These are phyloP conservation scores for Gossypium herbaceum DNA, from an alignment of 345 rosid genomes.

Conservation along the genomic window DNA sequence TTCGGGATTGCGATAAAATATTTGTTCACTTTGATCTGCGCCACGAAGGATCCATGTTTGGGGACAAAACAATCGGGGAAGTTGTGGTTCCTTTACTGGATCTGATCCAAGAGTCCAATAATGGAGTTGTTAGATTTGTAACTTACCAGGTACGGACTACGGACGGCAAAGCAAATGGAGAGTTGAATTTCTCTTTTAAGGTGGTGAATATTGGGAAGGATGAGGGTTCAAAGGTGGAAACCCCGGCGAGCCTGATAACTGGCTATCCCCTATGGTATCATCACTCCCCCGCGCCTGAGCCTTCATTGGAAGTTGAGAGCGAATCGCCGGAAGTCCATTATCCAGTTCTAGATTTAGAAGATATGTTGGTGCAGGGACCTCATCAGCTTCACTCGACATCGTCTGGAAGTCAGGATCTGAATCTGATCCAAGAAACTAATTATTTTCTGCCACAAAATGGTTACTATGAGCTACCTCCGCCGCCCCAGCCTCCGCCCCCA, in stretches of 20 bases:
- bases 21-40: slow-evolving; percentile 37
- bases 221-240: neutral
- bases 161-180: slow-evolving; percentile 24
- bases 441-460: neutral
- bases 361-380: neutral
- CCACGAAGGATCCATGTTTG: slow-evolving; percentile 48
- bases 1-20: slow-evolving; percentile 23
- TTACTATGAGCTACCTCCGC: neutral
- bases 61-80: slow-evolving; percentile 52
- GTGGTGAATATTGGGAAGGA: neutral
- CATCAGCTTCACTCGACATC: neutral
- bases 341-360: slow-evolving; percentile 3
- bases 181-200: slow-evolving; percentile 15
- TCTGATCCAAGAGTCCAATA: slow-evolving; percentile 29
- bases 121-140: slow-evolving; percentile 40
- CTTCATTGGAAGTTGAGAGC: neutral
- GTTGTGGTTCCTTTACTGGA: slow-evolving; percentile 43
- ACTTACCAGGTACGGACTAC: slow-evolving; percentile 41
- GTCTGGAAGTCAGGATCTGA: neutral
- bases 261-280: slow-evolving; percentile 3
- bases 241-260: neutral
- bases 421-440: neutral
- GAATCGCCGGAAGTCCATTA: slow-evolving; percentile 4
- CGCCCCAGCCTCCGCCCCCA: neutral
- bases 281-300: neutral